Evolutionary conservation across 768 basidiomycete genomes (phyloP).

Genomic region (Xanthoconium purpureum): DNA sequence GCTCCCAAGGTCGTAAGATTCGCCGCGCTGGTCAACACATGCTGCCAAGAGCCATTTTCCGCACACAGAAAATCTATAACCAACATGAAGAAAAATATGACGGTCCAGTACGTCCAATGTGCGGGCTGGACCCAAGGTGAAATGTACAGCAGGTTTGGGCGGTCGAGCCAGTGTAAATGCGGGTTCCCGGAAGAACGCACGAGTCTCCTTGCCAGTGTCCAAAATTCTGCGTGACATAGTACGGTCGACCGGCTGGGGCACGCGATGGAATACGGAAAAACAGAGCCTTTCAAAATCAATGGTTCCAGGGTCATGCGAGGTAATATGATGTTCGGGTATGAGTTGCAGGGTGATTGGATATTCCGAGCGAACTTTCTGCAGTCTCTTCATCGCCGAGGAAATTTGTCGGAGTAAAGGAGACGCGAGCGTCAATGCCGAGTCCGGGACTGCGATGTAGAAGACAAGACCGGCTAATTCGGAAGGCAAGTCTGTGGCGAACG

Average conservation of each 20-base stretch:
- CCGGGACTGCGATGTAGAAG: conserved; percentile 67
- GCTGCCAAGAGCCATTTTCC: conserved; percentile 77
- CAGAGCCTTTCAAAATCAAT: conserved; percentile 49
- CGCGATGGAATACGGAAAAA: conserved; percentile 68
- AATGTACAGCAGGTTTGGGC: conserved; percentile 33
- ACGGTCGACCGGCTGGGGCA: conserved; percentile 58
- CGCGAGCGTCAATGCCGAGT: conserved; percentile 55
- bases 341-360: conserved; percentile 65
- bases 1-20: conserved; percentile 64
- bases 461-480: conserved; percentile 44
- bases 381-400: conserved; percentile 59
- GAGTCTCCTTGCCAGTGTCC: conserved; percentile 37
- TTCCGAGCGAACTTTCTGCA: conserved; percentile 44
- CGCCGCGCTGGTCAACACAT: conserved; percentile 76
- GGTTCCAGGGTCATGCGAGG: conserved; percentile 27
- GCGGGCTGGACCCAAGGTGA: conserved; percentile 38
- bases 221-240: conserved; percentile 53
- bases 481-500: conserved; percentile 47
- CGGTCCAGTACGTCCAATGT: conserved; percentile 52
- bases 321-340: conserved; percentile 63
- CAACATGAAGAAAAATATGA: conserved; percentile 71
- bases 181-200: conserved; percentile 60
- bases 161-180: conserved; percentile 61
- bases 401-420: conserved; percentile 70
- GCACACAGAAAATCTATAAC: conserved; percentile 62